These are phyloP conservation scores for Tulasnella sp. DNA, from an alignment of 768 basidiomycete genomes.

Conservation along the genomic window DNA sequence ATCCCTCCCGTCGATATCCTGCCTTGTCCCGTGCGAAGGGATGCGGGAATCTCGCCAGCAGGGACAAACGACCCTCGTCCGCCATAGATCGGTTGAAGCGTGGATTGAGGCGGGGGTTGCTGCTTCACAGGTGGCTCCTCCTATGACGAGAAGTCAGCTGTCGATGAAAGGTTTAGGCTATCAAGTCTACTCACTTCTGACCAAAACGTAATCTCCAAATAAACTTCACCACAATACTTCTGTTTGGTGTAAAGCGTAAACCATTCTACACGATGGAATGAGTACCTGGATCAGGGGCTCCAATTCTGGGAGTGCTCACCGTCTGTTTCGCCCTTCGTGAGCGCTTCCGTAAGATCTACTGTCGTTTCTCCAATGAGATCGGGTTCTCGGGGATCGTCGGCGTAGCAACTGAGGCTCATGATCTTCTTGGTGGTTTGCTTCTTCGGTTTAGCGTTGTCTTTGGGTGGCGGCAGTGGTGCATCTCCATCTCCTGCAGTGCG, in stretches of 20 bases:
- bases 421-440: conserved; percentile 29
- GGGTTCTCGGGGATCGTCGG: conserved; percentile 90
- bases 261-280: conserved; percentile 55
- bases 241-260: conserved; percentile 81
- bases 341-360: conserved; percentile 77
- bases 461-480: conserved; percentile 61
- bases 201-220: conserved; percentile 94
- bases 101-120: conserved; percentile 35
- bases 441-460: conserved; percentile 37
- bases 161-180: neutral
- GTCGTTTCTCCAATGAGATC: conserved; percentile 86
- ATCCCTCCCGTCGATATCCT: neutral
- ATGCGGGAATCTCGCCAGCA: conserved; percentile 28
- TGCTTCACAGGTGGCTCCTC: conserved; percentile 72
- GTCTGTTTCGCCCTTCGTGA: conserved; percentile 94
- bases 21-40: conserved; percentile 19
- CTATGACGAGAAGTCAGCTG: conserved; percentile 28
- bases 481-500: conserved; percentile 26
- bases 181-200: conserved; percentile 55
- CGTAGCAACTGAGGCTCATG: conserved; percentile 79
- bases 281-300: conserved; percentile 6
- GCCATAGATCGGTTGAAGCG: conserved; percentile 51
- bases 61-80: conserved; percentile 69
- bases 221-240: conserved; percentile 82
- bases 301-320: conserved; percentile 39